Evolutionary conservation across 768 basidiomycete species (phyloP).

Genomic region (Boletus reticuloceps): DNA sequence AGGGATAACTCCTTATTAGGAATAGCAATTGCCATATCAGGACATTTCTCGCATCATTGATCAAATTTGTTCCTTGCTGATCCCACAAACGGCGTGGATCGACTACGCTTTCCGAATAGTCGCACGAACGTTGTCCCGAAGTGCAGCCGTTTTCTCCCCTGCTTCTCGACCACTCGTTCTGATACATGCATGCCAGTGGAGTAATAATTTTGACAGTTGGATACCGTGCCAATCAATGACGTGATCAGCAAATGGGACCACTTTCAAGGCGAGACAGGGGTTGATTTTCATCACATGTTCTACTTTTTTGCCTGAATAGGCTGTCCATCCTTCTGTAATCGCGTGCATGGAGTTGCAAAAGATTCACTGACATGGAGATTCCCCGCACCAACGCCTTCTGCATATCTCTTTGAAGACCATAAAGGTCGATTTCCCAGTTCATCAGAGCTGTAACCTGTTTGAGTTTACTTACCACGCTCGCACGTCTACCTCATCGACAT

Average conservation of each 20-base stretch:
- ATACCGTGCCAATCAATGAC: background rate
- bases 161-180: too few relatives aligned
- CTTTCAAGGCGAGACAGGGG: conserved; percentile 1
- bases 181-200: too few relatives aligned
- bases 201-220: too few relatives aligned
- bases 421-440: conserved; percentile 6
- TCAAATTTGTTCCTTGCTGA: too few relatives aligned
- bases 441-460: background rate
- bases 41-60: background rate
- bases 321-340: too few relatives aligned
- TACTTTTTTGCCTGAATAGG: too few relatives aligned
- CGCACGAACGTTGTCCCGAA: too few relatives aligned
- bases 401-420: conserved; percentile 24
- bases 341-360: background rate
- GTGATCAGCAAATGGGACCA: background rate
- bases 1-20: conserved; percentile 13
- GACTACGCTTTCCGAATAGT: too few relatives aligned
- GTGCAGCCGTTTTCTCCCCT: too few relatives aligned
- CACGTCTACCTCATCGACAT: conserved; percentile 60
- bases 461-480: conserved; percentile 47
- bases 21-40: background rate
- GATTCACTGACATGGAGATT: conserved; percentile 26
- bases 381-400: conserved; percentile 23
- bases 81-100: too few relatives aligned
- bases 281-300: conserved; percentile 18